Evolutionary conservation across 2,329 filamentous ascomycete species (phyloP).

Genomic region (Tolypocladium amazonense): DNA sequence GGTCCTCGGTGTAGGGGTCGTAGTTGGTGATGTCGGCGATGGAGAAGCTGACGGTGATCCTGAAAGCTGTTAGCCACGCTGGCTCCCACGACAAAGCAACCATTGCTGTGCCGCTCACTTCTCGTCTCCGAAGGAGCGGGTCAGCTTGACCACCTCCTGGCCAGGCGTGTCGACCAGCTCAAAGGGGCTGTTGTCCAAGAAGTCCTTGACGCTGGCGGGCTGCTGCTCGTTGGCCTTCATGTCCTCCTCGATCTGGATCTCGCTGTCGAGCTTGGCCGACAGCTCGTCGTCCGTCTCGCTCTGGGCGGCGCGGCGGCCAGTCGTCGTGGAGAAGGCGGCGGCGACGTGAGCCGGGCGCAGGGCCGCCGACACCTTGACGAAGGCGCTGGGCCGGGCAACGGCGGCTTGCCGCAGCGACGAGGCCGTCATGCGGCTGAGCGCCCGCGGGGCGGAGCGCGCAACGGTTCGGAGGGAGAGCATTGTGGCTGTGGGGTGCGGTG

Average conservation of each 20-base stretch:
- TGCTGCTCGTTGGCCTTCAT: conserved; percentile 63
- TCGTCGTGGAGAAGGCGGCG: conserved; percentile 37
- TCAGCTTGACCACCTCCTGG: conserved; percentile 78
- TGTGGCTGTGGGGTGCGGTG: conserved; percentile 15
- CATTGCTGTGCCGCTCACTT: conserved; percentile 47
- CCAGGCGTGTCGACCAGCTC: conserved; percentile 74
- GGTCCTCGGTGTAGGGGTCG: conserved; percentile 26
- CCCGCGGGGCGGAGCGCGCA: conserved; percentile 57
- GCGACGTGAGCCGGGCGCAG: conserved; percentile 21
- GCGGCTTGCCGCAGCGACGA: conserved; percentile 39
- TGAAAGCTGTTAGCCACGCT: conserved; percentile 10
- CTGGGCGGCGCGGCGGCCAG: conserved; percentile 27
- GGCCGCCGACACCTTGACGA: conserved; percentile 30
- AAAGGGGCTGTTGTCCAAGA: conserved; percentile 76
- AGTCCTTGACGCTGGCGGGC: conserved; percentile 73
- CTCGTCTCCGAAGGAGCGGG: conserved; percentile 76
- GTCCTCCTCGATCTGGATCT: conserved; percentile 75
- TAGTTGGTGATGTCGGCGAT: conserved; percentile 29
- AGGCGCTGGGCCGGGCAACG: conserved; percentile 34
- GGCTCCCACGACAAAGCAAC: not conserved
- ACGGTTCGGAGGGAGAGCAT: conserved; percentile 63
- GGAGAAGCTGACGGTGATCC: conserved; percentile 33
- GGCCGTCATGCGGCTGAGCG: conserved; percentile 45
- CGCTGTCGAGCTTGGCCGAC: conserved; percentile 72
- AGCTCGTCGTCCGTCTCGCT: conserved; percentile 66